Evolutionary conservation across 2,329 filamentous ascomycete genomes (phyloP), one percentile per base, ranked within the genome.

Genomic region (Triangularia setosa): DNA sequence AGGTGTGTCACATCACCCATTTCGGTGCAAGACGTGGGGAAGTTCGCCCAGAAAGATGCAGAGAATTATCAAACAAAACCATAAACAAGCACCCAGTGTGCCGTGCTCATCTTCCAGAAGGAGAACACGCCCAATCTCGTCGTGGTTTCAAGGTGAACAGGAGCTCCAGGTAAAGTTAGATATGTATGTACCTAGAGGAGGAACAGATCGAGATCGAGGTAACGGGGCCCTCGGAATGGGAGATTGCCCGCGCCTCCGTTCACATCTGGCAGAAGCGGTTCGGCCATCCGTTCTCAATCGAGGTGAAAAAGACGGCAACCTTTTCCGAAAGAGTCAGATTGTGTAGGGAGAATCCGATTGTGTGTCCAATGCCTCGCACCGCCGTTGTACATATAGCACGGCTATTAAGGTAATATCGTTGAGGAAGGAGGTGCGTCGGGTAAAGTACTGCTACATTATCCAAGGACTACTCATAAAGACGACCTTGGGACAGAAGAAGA

Each of bases 381-480:
- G 52, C 52, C 52, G 52, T 55, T 55, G 27, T 55, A 55, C 21
- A 48, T 21, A 48, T 48, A 48, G n/a, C 40, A 48, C 40, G 40
- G 40, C 40, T 48, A 21, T 48, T 48, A 48, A 48, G 40, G 40
- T 48, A 48, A 48, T 48, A 48, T 48, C 40, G n/a, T 48, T 21
- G 40, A n/a, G 14, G n/a, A 48, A 21, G 33, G 2, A 4, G 14
- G 40, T 18, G 40, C n/a, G 21, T 62, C 63, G 63, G 63, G 33
- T 63, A 65, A 65, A 65, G 65, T 67, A 65, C 58, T 44, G 57
- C 23, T 67, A 65, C 65, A 44, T 63, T 60, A 24, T 23, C 53
- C 57, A 55, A 40, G 48, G 52, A 61, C 58, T 44, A 33, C 30
- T 11, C n/a, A n/a, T n/a, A 30, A 7, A 30, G 27, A 30, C 27